These are phyloP conservation scores for Phytophthora uliginosa DNA, from an alignment of 352 stramenopile species.

Conservation along the genomic window DNA sequence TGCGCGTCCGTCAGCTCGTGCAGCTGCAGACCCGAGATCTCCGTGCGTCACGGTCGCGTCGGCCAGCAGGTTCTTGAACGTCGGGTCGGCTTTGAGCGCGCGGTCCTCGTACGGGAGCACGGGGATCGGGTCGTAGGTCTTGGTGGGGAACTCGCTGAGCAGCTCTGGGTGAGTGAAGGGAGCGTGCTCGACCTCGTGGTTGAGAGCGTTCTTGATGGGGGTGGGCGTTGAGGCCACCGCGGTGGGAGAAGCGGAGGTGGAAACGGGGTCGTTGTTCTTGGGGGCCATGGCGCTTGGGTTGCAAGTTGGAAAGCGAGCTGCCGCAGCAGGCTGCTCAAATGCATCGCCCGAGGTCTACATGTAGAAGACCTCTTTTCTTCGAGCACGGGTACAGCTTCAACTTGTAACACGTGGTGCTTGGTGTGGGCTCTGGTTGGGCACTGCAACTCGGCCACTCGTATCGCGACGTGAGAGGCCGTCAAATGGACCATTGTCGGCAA, in stretches of 20 bases:
- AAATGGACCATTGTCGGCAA: conserved; percentile 30
- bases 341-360: no score
- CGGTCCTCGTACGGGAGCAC: conserved; percentile 24
- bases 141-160: conserved; percentile 20
- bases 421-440: conserved; percentile 12
- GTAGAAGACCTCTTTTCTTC: background rate
- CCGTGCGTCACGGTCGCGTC: conserved; percentile 26
- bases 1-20: conserved; percentile 29
- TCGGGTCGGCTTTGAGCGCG: conserved; percentile 31
- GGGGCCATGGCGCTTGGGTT: conserved; percentile 31
- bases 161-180: conserved; percentile 26
- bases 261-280: conserved; percentile 18
- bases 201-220: conserved; percentile 40
- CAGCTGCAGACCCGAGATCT: conserved; percentile 31
- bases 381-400: conserved; percentile 13
- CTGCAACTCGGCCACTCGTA: conserved; percentile 15
- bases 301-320: conserved; percentile 31
- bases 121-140: conserved; percentile 30
- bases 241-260: background rate
- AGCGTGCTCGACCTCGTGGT: conserved; percentile 20
- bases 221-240: background rate
- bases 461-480: conserved; percentile 12
- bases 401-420: conserved; percentile 16
- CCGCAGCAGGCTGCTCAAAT: background rate
- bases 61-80: conserved; percentile 33